phyloP scores from a whole-genome alignment of 148 eudicot genomes.

The Heliamphora exappendiculata region DNA sequence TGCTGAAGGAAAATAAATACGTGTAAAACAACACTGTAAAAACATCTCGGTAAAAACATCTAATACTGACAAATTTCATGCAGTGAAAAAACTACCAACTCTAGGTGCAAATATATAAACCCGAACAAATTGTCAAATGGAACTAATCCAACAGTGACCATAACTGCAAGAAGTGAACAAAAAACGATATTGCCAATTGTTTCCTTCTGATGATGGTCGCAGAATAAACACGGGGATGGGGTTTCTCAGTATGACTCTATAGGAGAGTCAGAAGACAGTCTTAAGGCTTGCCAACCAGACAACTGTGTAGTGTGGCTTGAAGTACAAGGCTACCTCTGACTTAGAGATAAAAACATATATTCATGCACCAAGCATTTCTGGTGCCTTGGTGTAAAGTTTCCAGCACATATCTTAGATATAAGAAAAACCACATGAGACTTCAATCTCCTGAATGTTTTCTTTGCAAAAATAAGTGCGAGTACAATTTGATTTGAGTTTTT shows the following conservation, averaged over 20 bases:
- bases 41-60: neutral
- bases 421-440: neutral
- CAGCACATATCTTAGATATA: neutral
- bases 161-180: neutral
- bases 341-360: neutral
- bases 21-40: slow-evolving; percentile 8
- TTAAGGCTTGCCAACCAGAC: neutral
- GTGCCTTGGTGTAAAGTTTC: neutral
- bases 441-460: neutral
- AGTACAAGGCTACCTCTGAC: neutral
- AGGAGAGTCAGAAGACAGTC: neutral
- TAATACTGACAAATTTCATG: neutral
- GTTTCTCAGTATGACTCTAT: neutral
- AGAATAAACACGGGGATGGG: neutral
- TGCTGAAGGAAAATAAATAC: slow-evolving; percentile 46
- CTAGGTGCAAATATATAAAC: neutral
- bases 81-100: neutral
- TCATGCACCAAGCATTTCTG: neutral
- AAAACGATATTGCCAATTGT: neutral
- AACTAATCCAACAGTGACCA: neutral
- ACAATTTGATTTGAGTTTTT: neutral
- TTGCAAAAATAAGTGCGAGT: neutral
- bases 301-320: too few relatives aligned
- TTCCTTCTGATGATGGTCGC: neutral
- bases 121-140: neutral